Percentiles rank a stretch among this genome's conserved stretches.
These are phyloP conservation scores for Serendipita vermifera DNA, from an alignment of 768 basidiomycete species.

Conservation along the genomic window DNA sequence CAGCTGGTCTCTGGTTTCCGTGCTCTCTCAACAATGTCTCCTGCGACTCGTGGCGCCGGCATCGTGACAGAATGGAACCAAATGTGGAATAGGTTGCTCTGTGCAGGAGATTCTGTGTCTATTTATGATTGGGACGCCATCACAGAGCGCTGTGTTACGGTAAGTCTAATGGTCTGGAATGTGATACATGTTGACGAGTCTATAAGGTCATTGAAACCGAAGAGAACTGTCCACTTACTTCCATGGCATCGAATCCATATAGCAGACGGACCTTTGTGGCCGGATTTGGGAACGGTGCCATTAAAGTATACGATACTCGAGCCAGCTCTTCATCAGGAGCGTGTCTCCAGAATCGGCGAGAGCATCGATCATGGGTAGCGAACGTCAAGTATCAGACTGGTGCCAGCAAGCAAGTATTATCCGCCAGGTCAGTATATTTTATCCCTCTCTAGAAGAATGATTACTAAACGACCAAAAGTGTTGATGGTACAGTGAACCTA, in stretches of 20 bases:
- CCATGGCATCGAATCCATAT: constrained; percentile 64
- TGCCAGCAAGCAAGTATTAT: constrained; percentile 55
- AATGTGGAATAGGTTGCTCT: constrained; percentile 66
- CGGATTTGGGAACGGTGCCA: constrained; percentile 82
- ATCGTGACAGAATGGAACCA: constrained; percentile 92
- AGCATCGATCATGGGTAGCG: constrained; percentile 79
- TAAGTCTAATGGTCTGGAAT: constrained; percentile 25
- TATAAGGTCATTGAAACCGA: constrained; percentile 76
- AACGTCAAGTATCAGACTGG: constrained; percentile 77
- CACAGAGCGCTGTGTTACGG: constrained; percentile 64
- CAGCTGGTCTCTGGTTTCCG: constrained; percentile 93
- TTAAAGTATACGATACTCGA: constrained; percentile 85
- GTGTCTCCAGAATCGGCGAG: constrained; percentile 63
- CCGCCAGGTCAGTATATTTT: constrained; percentile 53
- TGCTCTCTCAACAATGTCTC: constrained; percentile 65
- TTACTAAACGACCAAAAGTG: constrained; percentile 30
- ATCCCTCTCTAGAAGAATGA: not conserved
- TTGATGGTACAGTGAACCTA: constrained; percentile 79
- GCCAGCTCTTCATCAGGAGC: constrained; percentile 63
- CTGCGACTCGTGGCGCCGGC: constrained; percentile 57
- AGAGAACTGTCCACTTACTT: constrained; percentile 79
- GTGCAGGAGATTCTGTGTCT: constrained; percentile 79
- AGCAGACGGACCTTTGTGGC: constrained; percentile 71
- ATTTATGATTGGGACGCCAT: constrained; percentile 94
- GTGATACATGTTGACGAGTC: constrained; percentile 6